Base-by-base conservation (phyloP, 495 filamentous ascomycete genomes). In the Tuber indicum region DNA sequence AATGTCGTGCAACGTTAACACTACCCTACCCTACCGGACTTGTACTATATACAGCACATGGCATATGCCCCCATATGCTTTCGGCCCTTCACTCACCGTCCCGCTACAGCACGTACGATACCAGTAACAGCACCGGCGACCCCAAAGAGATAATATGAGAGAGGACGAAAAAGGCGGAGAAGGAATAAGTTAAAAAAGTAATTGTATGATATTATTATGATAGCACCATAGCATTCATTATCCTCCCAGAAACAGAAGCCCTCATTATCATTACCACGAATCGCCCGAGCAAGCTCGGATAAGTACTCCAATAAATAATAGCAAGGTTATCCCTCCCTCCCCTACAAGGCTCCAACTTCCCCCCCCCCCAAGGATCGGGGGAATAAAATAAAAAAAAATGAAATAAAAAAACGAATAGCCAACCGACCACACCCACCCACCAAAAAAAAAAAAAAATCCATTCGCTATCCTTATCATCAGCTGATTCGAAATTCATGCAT, bases 391-490 rank as follows among this genome's bases (percentile, higher is more conserved):
- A 41, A 41, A 41, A 41, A 52, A 52, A 52, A 52, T n/a, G n/a
- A 52, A 47, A 4, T 17, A 14, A 47, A 26, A 26, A 6, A 58
- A 66, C 32, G 36, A 36, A 66, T 66, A 32, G 16, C 26, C n/a
- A 62, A 62, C 58, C 58, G 17, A 46, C 45, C 45, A 2, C 58
- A 62, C 58, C 58, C 44, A 46, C 26, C n/a, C 26, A 66, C 58
- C 26, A 36, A 26, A 36, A 66, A 52, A 36, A 17, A 32, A 32
- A 32, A 32, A 32, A 32, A 32, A n/a, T 66, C 73, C 76, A 76
- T 78, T 80, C 74, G 73, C 77, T 80, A 79, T 79, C 78, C 77
- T 80, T 80, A 80, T 80, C 78, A 80, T 80, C 78, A 80, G 78
- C 78, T 80, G 78, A 80, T 80, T 80, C 72, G 71, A 76, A 74